Evolutionary conservation across 148 eudicot species (phyloP), one percentile per base, ranked within the genome.

Genomic region (Polygonum maritimum): DNA sequence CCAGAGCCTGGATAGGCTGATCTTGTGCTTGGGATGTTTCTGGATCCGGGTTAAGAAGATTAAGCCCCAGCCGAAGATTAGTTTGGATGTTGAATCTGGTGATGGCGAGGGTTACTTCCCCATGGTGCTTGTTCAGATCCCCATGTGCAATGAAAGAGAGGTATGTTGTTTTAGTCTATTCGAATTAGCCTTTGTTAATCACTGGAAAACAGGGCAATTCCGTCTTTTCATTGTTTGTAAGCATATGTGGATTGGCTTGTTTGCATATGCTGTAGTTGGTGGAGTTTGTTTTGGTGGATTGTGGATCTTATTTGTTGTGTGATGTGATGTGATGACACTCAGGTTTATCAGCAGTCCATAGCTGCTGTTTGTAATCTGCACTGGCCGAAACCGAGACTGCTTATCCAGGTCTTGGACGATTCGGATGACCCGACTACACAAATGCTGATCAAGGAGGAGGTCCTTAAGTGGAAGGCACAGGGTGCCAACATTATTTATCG

Each of bases 1-100:
- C n/a, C 89, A 86, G 77, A 81, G 84, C 55, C 40, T 86, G 79
- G 89, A 86, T 76, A 72, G 89, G 31, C 74, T 86, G 9, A 38
- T 84, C 8, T 77, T 86, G 0, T 83, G 84, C 62, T 44, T 86
- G 51, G 89, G 86, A 6, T 86, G 89, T 44, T 79, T 84, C 36
- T 86, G 85, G 85, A 82, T 86, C 70, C 76, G 74, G 75, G 36
- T 78, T 52, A 86, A 72, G 76, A 84, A 81, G 65, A 76, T 81
- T 21, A 84, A 80, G 51, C 89, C 89, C 0, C 81, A 84, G 8
- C 81, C 87, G 1, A 87, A 76, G 33, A 75, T 35, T 41, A 15
- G 21, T 74, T 2, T 35, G 7, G 76, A 74, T 52, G 60, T 54
- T 74, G 76, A 74, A 74, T 74, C 76, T 0, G 76, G 76, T 54